These are phyloP conservation scores for Histomonas meleagridis DNA, from an alignment of 208 protist genomes.

Conservation along the genomic window DNA sequence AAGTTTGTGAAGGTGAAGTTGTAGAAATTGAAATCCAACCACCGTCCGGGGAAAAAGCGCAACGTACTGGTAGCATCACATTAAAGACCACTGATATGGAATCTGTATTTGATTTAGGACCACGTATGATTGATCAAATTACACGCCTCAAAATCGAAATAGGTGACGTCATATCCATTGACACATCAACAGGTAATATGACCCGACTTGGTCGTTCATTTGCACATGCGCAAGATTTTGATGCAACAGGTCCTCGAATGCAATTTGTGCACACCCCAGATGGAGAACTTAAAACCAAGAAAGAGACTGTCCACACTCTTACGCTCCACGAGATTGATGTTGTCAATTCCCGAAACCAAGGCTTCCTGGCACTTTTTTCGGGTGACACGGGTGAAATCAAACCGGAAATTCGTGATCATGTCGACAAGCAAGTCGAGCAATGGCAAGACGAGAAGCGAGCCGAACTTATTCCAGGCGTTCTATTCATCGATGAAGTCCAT, in stretches of 20 bases:
- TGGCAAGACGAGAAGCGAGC: constrained; percentile 98
- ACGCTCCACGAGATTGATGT: constrained; percentile 99
- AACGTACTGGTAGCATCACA: constrained; percentile 79
- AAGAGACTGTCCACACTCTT: constrained; percentile 96
- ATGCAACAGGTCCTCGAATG: constrained; percentile 56
- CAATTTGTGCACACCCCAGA: constrained; percentile 45
- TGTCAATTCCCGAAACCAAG: constrained; percentile 94
- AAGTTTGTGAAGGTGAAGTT: constrained; percentile 99
- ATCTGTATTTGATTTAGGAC: constrained; percentile 94
- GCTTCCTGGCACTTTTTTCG: constrained; percentile 96
- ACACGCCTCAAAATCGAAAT: constrained; percentile 83
- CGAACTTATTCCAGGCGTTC: constrained; percentile 89
- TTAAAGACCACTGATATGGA: constrained; percentile 99
- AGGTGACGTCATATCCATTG: constrained; percentile 96
- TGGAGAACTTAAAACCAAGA: constrained; percentile 91
- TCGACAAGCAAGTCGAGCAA: constrained; percentile 87
- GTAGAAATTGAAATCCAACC: constrained; percentile 93
- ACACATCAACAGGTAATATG: constrained; percentile 93
- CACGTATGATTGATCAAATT: constrained; percentile 98
- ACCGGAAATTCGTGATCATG: constrained; percentile 93
- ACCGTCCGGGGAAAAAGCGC: constrained; percentile 63
- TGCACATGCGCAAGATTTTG: constrained; percentile 81
- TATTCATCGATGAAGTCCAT: constrained; percentile 80
- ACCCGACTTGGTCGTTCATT: constrained; percentile 92
- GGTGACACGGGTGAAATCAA: constrained; percentile 99